Evolutionary conservation across 73 alveolate species (phyloP).

Genomic region (Uronychia binucleata): DNA sequence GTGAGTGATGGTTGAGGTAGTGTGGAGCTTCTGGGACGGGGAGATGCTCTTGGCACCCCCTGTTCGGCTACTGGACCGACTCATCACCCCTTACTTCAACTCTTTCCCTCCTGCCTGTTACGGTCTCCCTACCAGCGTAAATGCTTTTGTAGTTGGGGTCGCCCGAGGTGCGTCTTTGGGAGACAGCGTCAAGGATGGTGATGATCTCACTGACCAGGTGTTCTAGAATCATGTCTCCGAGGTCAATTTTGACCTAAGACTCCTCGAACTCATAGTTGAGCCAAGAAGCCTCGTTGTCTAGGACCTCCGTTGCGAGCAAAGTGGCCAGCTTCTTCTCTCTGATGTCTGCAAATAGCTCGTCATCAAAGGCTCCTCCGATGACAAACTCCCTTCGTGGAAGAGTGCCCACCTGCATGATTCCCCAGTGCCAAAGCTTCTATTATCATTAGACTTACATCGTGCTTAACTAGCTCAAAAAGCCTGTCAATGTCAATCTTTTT

Average conservation of each 20-base stretch:
- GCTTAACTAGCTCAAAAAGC: slow-evolving; percentile 54
- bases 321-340: slow-evolving; percentile 76
- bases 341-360: slow-evolving; percentile 68
- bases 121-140: background rate
- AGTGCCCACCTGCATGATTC: slow-evolving; percentile 69
- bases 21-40: background rate
- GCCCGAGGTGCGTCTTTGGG: background rate
- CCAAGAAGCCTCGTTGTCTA: slow-evolving; percentile 68
- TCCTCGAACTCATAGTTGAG: slow-evolving; percentile 76
- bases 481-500: slow-evolving; percentile 34
- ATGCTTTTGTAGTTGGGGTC: background rate
- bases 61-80: no score
- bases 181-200: background rate
- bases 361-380: slow-evolving; percentile 53
- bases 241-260: slow-evolving; percentile 68
- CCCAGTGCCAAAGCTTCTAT: slow-evolving; percentile 54
- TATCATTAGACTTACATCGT: slow-evolving; percentile 33
- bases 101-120: no score
- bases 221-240: slow-evolving; percentile 77
- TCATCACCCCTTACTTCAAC: no score
- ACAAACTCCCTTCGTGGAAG: slow-evolving; percentile 63
- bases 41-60: no score
- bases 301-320: slow-evolving; percentile 61
- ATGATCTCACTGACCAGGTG: slow-evolving; percentile 70
- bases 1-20: background rate